These are phyloP conservation scores for Thelephora ganbajun DNA, from an alignment of 768 basidiomycete genomes.

Conservation along the genomic window DNA sequence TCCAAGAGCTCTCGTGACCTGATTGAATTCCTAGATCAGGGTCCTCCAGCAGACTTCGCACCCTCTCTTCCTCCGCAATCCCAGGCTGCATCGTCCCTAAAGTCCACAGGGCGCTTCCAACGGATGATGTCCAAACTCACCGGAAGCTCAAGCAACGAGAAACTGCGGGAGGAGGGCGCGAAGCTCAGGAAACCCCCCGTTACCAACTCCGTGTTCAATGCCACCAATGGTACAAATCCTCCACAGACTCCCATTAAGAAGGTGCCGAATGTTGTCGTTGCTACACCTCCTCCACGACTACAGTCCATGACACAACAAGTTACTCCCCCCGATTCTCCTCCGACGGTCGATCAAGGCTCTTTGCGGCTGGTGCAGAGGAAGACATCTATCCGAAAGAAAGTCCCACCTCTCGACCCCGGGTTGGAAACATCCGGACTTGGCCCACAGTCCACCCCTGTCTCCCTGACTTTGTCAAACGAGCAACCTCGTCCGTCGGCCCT, in stretches of 20 bases:
- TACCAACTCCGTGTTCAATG: neutral
- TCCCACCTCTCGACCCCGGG: too few relatives aligned
- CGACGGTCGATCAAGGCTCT: too few relatives aligned
- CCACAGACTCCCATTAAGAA: conserved; percentile 4
- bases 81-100: conserved; percentile 23
- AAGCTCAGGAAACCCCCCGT: neutral
- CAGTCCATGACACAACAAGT: neutral
- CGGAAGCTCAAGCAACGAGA: conserved; percentile 21
- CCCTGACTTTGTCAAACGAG: too few relatives aligned
- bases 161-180: conserved; percentile 15
- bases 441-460: too few relatives aligned
- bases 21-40: conserved; percentile 44
- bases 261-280: conserved; percentile 20
- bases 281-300: conserved; percentile 10
- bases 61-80: conserved; percentile 7
- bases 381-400: too few relatives aligned
- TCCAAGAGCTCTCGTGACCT: conserved; percentile 35
- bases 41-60: conserved; percentile 30
- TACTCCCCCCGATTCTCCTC: conserved; percentile 2
- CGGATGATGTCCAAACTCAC: conserved; percentile 76
- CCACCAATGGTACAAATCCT: neutral
- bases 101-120: conserved; percentile 48
- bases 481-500: too few relatives aligned
- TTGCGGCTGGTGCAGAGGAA: too few relatives aligned
- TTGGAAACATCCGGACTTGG: too few relatives aligned